Evolutionary conservation across 148 eudicot species (phyloP), one percentile per base, ranked within the genome.

Genomic region (Amaranthus hypochondriacus): DNA sequence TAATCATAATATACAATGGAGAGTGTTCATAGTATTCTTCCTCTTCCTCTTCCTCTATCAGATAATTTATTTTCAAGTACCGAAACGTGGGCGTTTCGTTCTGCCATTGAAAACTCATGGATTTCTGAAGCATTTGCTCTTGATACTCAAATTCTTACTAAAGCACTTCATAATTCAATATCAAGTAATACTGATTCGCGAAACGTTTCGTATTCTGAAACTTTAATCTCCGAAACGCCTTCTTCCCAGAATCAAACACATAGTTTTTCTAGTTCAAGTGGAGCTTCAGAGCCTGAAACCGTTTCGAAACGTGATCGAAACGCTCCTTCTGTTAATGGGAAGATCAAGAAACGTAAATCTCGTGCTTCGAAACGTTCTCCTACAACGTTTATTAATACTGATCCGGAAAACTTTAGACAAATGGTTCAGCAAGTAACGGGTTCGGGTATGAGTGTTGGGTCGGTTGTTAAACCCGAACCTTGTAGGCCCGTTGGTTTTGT

Each of bases 371-470:
- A 92, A 83, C 74, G 86, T 56, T 73, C 83, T 0, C 86, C 88
- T 51, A 88, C 97, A 48, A 92, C 95, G 57, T 89, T 84, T 47
- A 92, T 92, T 10, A 77, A 84, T 2, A 92, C 95, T 10, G 92
- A 90, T 75, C 85, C 92, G 5, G 85, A 88, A 15, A 89, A 90
- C 42, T 92, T 92, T 69, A 66, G 96, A 57, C 91, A 88, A 66
- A 88, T 90, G 95, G 97, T 92, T 67, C 97, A 92, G 87, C 85
- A 94, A 75, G 92, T 94, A 73, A 94, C 98, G 9, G 97, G 98
- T 0, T 84, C 11, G 82, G 80, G 49, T 77, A 89, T 72, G 48
- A 60, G 1, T 4, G 75, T 39, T 49, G 68, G 72, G 4, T 68
- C 84, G 7, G 72, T 87, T 13, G 49, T 93, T 72, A 89, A 84